Evolutionary conservation across 441 rosid species (phyloP).

Genomic region (Gossypium gossypioides): DNA sequence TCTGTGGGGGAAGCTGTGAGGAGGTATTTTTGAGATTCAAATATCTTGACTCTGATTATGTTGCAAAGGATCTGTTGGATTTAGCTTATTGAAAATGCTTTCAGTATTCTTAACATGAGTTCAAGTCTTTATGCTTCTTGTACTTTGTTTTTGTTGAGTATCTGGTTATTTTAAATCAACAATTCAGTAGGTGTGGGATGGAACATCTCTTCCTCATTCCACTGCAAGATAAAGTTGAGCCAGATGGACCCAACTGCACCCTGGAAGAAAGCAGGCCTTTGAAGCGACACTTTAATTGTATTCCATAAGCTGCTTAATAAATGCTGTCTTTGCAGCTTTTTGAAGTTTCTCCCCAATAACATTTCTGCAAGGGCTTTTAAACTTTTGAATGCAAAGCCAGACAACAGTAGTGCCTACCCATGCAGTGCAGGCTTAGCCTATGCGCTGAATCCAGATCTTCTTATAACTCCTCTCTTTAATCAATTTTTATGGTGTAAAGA

Average conservation of each 20-base stretch:
- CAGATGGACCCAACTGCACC: background rate
- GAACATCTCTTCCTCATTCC: background rate
- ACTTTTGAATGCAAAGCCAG: background rate
- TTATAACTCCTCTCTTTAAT: background rate
- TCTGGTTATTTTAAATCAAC: background rate
- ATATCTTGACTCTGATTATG: background rate
- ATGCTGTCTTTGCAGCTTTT: conserved; percentile 1
- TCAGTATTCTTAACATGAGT: background rate
- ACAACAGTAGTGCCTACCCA: background rate
- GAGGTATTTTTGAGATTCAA: conserved; percentile 40
- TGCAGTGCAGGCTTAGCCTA: background rate
- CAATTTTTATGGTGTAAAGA: background rate
- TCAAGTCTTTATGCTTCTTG: background rate
- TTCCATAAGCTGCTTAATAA: conserved; percentile 4
- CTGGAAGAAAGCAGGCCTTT: background rate
- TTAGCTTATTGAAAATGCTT: background rate
- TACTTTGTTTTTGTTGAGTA: background rate
- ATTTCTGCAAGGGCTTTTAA: background rate
- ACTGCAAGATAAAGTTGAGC: background rate
- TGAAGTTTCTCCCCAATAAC: background rate
- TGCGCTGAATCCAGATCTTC: background rate
- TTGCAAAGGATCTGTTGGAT: conserved; percentile 4
- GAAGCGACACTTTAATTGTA: background rate
- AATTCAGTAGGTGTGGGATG: background rate
- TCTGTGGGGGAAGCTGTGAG: conserved; percentile 58